Evolutionary conservation across 192 early-diverging fungal genomes (phyloP).

Genomic region (Rhizophagus prolifer): DNA sequence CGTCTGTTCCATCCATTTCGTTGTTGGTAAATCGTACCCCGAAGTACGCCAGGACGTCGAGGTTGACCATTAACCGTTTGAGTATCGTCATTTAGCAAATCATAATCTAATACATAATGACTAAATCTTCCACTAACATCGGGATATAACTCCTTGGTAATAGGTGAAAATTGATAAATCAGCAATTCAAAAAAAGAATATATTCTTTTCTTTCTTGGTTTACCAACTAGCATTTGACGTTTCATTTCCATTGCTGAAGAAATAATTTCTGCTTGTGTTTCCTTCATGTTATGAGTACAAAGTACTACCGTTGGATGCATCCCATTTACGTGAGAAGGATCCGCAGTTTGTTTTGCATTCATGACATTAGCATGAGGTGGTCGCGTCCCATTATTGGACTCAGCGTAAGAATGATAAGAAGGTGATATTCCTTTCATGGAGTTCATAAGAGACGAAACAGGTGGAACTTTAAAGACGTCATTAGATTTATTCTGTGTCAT

Average conservation of each 20-base stretch:
- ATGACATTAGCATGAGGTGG: not conserved
- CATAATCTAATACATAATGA: not conserved
- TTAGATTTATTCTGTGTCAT: not conserved
- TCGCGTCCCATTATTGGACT: not conserved
- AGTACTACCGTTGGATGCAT: not conserved
- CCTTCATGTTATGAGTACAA: not conserved
- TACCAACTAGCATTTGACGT: not conserved
- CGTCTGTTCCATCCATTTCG: not conserved
- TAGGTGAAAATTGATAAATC: not conserved
- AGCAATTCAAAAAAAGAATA: not conserved
- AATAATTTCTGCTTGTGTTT: not conserved
- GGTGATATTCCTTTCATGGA: not conserved
- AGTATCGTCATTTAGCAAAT: not conserved
- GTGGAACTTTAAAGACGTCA: not conserved
- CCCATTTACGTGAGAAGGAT: not conserved
- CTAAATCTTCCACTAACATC: not conserved
- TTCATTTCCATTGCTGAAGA: not conserved
- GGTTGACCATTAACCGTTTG: not conserved
- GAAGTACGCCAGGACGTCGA: not conserved
- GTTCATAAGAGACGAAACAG: too few relatives aligned
- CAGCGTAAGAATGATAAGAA: not conserved
- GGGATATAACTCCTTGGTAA: not conserved
- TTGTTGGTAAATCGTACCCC: not conserved
- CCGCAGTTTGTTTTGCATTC: not conserved
- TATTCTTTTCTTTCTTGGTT: not conserved